These are phyloP conservation scores for Halophytophthora batemanensis DNA, from an alignment of 352 stramenopile genomes.

Conservation along the genomic window DNA sequence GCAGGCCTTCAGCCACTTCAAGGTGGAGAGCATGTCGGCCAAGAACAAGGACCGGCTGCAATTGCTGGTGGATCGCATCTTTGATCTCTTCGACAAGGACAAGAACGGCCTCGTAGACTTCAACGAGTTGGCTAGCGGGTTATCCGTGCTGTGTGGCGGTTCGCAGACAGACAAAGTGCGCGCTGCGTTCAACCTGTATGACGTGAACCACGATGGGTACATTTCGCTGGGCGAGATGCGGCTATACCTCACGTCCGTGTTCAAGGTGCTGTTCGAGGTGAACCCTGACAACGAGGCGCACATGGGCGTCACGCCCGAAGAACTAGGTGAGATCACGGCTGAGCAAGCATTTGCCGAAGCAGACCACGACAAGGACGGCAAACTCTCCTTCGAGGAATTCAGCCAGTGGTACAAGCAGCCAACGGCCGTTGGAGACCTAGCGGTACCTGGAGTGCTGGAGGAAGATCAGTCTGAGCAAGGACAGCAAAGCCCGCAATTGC, in stretches of 20 bases:
- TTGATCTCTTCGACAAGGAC: constrained; percentile 81
- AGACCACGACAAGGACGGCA: constrained; percentile 71
- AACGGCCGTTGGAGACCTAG: constrained; percentile 19
- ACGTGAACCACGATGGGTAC: constrained; percentile 83
- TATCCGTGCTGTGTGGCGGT: constrained; percentile 78
- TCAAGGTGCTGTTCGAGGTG: constrained; percentile 86
- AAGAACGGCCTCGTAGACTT: constrained; percentile 79
- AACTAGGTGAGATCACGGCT: constrained; percentile 70
- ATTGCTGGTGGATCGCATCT: constrained; percentile 72
- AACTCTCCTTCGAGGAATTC: constrained; percentile 84
- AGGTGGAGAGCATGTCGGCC: constrained; percentile 14
- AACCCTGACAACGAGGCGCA: constrained; percentile 55
- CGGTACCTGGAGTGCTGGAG: constrained; percentile 15
- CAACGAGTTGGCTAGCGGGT: constrained; percentile 69
- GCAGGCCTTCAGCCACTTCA: constrained; percentile 59
- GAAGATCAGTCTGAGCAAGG: constrained; percentile 13
- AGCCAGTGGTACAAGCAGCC: constrained; percentile 73
- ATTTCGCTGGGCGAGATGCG: constrained; percentile 86
- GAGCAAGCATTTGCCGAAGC: constrained; percentile 82
- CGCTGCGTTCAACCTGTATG: constrained; percentile 84
- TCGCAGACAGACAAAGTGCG: constrained; percentile 69
- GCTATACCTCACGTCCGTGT: constrained; percentile 80
- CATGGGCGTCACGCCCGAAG: constrained; percentile 68
- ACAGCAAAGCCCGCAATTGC: constrained; percentile 23
- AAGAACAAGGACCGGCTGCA: constrained; percentile 38